Conservation (phyloP, 345 rosid genomes). For the Ceriops zippeliana region DNA sequence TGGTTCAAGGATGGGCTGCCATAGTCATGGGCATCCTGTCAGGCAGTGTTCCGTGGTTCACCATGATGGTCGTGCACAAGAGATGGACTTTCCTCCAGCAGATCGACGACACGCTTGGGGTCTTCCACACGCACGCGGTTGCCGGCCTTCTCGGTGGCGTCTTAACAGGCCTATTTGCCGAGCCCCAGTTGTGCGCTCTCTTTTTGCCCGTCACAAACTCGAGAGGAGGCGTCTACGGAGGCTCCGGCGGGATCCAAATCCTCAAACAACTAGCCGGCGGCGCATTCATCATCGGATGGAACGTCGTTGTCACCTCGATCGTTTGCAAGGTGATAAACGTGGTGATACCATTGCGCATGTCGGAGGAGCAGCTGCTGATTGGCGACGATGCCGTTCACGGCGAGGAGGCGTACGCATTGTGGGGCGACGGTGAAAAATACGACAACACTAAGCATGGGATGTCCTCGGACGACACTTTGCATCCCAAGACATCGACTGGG, state of each 20-base stretch:
- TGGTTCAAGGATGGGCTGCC: constrained; percentile 60
- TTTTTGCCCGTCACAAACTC: constrained; percentile 43
- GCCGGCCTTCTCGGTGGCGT: constrained; percentile 47
- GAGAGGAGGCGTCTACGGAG: constrained; percentile 41
- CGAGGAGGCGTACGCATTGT: constrained; percentile 50
- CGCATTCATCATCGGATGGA: constrained; percentile 40
- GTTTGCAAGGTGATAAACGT: constrained; percentile 34
- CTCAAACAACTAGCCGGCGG: constrained; percentile 42
- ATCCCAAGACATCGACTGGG: constrained; percentile 16
- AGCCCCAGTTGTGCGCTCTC: constrained; percentile 31
- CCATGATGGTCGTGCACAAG: constrained; percentile 51
- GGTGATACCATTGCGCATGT: constrained; percentile 42
- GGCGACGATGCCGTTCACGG: constrained; percentile 57
- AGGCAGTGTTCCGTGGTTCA: constrained; percentile 53
- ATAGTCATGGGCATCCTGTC: constrained; percentile 43
- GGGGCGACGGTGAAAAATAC: constrained; percentile 49
- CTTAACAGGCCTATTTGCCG: constrained; percentile 45
- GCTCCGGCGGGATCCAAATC: constrained; percentile 43
- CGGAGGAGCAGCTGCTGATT: constrained; percentile 39
- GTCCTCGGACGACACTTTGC: constrained; percentile 2
- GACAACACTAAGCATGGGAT: constrained; percentile 30
- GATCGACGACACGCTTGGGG: constrained; percentile 44
- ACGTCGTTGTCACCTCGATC: constrained; percentile 33
- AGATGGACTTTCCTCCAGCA: constrained; percentile 35
- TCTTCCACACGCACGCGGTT: constrained; percentile 49